Evolutionary conservation across 495 filamentous ascomycete species (phyloP).

Genomic region (Achaetomiella virescens): DNA sequence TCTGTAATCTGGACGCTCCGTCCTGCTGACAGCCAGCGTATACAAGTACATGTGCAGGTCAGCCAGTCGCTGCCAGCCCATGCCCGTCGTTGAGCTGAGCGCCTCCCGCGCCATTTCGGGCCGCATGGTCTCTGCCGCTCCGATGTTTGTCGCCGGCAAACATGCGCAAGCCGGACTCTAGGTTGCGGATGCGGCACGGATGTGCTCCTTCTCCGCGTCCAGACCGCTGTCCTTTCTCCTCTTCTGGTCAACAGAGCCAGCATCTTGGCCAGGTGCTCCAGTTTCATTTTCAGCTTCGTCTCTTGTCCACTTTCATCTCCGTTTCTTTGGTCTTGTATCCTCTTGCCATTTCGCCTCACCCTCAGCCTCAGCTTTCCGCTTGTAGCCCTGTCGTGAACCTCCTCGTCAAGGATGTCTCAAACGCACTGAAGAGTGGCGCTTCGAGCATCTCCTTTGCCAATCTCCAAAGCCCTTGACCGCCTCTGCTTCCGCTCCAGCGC

Average conservation of each 20-base stretch:
- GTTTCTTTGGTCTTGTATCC: too few relatives aligned
- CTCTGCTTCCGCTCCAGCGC: neutral
- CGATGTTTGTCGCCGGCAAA: neutral
- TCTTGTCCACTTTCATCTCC: neutral
- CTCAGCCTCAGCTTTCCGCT: too few relatives aligned
- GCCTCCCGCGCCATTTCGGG: neutral
- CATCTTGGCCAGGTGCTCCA: neutral
- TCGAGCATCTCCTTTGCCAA: neutral
- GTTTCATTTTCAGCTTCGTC: neutral
- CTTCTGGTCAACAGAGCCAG: neutral
- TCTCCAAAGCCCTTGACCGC: neutral
- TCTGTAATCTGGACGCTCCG: neutral
- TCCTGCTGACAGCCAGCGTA: neutral
- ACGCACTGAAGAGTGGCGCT: neutral
- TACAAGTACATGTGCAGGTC: neutral
- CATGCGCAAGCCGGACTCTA: neutral
- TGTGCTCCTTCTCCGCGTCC: neutral
- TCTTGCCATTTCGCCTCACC: too few relatives aligned
- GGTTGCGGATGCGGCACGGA: too few relatives aligned
- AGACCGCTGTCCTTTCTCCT: neutral
- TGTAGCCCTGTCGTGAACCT: neutral
- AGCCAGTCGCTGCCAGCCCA: neutral
- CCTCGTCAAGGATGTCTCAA: neutral
- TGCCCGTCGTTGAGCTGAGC: neutral
- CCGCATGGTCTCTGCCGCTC: neutral